Conservation (phyloP, 164 flowering plant genomes). For the Aristolochia fimbriata region DNA sequence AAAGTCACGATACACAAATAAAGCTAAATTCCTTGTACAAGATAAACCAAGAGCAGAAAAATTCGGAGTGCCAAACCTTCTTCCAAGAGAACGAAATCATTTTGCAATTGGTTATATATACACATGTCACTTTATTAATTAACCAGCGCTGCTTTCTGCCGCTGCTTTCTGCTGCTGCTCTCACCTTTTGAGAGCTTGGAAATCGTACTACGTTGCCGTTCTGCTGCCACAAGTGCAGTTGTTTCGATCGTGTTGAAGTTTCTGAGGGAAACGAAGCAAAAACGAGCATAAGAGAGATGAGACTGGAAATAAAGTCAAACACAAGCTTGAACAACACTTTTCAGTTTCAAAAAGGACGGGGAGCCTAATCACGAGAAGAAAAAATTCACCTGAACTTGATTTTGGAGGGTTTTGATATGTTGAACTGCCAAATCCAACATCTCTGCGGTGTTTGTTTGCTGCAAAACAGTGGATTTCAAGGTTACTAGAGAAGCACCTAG, state of each 20-base stretch:
- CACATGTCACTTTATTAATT: background rate
- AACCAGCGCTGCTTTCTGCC: too few species aligned
- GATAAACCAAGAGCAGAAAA: too few species aligned
- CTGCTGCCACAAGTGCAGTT: slow-evolving; percentile 9
- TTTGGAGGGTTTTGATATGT: slow-evolving; percentile 74
- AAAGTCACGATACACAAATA: too few species aligned
- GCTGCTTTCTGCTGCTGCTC: background rate
- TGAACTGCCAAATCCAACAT: slow-evolving; percentile 91
- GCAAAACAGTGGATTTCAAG: slow-evolving; percentile 6
- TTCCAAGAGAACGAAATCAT: background rate
- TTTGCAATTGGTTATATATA: background rate
- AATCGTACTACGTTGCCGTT: background rate
- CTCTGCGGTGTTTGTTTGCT: slow-evolving; percentile 95
- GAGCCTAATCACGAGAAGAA: background rate
- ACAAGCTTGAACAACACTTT: background rate
- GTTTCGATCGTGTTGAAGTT: slow-evolving; percentile 6
- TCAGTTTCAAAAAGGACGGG: background rate
- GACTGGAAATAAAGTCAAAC: too few species aligned
- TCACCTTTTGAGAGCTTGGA: background rate
- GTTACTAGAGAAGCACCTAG: background rate
- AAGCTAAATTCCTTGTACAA: too few species aligned
- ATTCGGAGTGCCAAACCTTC: too few species aligned
- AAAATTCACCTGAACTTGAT: slow-evolving; percentile 55
- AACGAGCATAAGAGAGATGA: background rate
- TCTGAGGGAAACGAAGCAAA: background rate